Evolutionary conservation across 2,329 filamentous ascomycete species (phyloP).

Genomic region (Helotiales sp.): DNA sequence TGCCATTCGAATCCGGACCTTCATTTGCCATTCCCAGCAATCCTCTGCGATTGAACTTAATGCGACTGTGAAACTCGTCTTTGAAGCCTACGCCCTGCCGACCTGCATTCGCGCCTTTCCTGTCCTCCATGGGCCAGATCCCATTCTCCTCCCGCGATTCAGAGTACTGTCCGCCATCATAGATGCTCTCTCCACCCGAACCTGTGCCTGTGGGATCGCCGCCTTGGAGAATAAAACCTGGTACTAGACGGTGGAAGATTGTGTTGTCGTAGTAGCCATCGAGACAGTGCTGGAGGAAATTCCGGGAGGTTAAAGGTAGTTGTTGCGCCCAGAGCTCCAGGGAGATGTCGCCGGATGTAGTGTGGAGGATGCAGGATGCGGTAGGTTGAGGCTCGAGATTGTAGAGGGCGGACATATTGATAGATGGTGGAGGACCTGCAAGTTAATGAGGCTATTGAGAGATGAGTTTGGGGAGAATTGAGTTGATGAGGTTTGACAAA

Average conservation of each 20-base stretch:
- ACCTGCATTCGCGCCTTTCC: constrained; percentile 65
- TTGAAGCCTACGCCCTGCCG: constrained; percentile 64
- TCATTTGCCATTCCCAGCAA: constrained; percentile 96
- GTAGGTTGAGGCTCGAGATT: constrained; percentile 95
- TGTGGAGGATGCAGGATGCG: constrained; percentile 88
- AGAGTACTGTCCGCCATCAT: constrained; percentile 77
- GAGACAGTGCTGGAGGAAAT: constrained; percentile 93
- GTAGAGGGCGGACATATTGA: constrained; percentile 82
- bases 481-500: not conserved
- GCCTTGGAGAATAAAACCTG: constrained; percentile 91
- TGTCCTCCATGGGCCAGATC: constrained; percentile 63
- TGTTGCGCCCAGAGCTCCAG: constrained; percentile 96
- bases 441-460: constrained; percentile 34
- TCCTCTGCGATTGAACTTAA: constrained; percentile 92
- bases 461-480: not conserved
- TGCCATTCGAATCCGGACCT: constrained; percentile 81
- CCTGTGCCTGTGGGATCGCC: constrained; percentile 94
- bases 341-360: constrained; percentile 84
- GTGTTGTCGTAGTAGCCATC: constrained; percentile 96
- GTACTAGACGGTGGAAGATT: constrained; percentile 90
- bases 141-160: constrained; percentile 46
- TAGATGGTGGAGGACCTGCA: constrained; percentile 25
- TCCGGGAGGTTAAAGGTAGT: constrained; percentile 86
- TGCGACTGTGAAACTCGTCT: constrained; percentile 89
- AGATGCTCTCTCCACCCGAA: constrained; percentile 89